phyloP scores from a whole-genome alignment of 2,329 filamentous ascomycete genomes.

The Botryotinia convoluta region DNA sequence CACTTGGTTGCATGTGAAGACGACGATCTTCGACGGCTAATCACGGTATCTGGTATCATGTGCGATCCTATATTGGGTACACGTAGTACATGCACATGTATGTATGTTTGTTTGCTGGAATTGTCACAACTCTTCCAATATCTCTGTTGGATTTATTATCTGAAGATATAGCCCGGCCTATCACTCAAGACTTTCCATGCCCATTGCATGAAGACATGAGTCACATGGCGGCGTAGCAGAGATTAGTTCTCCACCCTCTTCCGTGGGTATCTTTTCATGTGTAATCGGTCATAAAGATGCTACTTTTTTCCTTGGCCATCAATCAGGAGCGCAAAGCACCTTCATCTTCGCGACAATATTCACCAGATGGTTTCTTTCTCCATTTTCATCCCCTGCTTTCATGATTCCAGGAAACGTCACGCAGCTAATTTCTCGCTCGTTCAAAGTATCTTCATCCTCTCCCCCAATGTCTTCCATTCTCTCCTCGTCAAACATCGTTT shows the following conservation, averaged over 20 bases:
- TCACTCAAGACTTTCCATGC: not conserved
- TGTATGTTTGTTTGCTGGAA: not conserved
- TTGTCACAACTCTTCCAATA: not conserved
- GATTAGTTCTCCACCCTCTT: not conserved
- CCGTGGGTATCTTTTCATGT: not conserved
- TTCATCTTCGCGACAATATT: slow-evolving; percentile 66
- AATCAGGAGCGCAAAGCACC: slow-evolving; percentile 52
- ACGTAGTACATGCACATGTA: slow-evolving; percentile 1
- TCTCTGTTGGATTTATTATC: not conserved
- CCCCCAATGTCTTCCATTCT: slow-evolving; percentile 67
- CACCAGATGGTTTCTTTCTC: slow-evolving; percentile 56
- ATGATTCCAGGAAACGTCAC: slow-evolving; percentile 63
- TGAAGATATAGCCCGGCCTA: not conserved
- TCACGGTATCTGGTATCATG: not conserved
- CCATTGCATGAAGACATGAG: not conserved
- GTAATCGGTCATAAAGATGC: not conserved
- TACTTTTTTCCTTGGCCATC: not conserved
- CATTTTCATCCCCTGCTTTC: slow-evolving; percentile 64
- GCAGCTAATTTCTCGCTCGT: slow-evolving; percentile 55
- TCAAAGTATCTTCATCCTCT: slow-evolving; percentile 54
- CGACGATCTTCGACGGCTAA: not conserved
- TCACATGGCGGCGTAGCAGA: not conserved
- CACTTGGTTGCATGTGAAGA: not conserved
- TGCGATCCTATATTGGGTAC: not conserved
- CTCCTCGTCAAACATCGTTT: slow-evolving; percentile 53